Evolutionary conservation across 768 basidiomycete species (phyloP), one percentile per base, ranked within the genome.

Genomic region (Thelephora ganbajun): DNA sequence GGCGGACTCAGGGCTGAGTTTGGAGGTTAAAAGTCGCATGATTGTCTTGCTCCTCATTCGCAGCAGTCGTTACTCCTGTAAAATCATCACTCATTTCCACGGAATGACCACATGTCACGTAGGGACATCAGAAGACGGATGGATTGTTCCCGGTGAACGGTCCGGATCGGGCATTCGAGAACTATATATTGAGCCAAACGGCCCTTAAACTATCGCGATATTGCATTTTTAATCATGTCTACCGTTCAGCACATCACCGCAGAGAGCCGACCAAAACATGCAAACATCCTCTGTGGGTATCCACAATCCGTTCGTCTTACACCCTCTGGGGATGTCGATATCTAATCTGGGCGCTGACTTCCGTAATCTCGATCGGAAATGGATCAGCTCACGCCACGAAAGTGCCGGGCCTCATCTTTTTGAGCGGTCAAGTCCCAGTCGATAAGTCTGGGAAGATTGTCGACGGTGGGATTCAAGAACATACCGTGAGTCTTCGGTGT

Each of bases 371-470:
- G 44, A 33, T n/a, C n/a, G 43, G 14, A 33, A 19, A n/a, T 50
- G 52, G 33, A 30, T 12, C 44, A 77, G 75, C 75, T 11, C 75
- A 76, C 63, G 74, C 72, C 13, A 72, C 70, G 12, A 79, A 77
- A 57, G 66, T 71, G 11, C 70, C 73, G 1, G 76, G 77, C 5
- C 58, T 80, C 43, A 71, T 79, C 50, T 80, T 79, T 58, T 62
- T 79, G 35, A 79, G 76, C 50, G 79, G 77, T 3, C 76, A 78
- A 57, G 72, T 69, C 5, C 79, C 79, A 1, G 67, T 70, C 11
- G 72, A 71, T 52, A 62, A 57, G 47, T 58, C 66, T 35, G 76
- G 73, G 13, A 65, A 67, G 13, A 53, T 76, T n/a, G 70, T 78
- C 12, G 57, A 57, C 20, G 77, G 77, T n/a, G 76, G 71, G 6